Base-by-base conservation (phyloP, 2,329 filamentous ascomycete species). In the Oidium heveae region DNA sequence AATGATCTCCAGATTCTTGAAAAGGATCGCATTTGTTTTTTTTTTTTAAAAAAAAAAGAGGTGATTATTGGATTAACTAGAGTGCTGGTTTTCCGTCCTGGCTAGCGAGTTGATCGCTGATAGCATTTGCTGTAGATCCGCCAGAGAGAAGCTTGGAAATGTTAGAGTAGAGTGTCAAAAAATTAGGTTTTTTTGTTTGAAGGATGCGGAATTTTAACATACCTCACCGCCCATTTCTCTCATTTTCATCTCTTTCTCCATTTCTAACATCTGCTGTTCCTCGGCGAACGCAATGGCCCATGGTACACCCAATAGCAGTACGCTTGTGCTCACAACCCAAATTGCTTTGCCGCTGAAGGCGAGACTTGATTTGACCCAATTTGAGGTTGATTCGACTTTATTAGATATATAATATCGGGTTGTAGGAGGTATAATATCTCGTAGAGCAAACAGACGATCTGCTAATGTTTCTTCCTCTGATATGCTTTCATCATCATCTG, bases 221-320 rank as follows among this genome's bases (percentile, higher is more conserved):
- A 82, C 78, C 73, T 94, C 86, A 66, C 84, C 82, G 59, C 86
- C 86, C 65, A 84, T 79, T 76, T 94, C 86, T 68, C 91, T 84
- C 86, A 94, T 91, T 69, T 84, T 81, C 77, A 88, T 87, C 73
- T 95, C 89, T 69, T 87, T 80, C 79, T 98, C 91, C 86, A 95
- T 93, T 73, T 94, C 89, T 60, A 89, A 75, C 67, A 94, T 80
- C 73, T 94, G 86, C 75, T 95, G 87, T 74, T 98, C 91, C 74
- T 98, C 91, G 59, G 84, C 81, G 67, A 87, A 89, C 56, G 87
- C 89, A 61, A 98, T 74, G 56, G 87, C 88, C 74, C 87, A 96
- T 55, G 91, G 91, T 53, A 96, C 86, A 62, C 87, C 88, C 59
- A 96, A 71, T 66, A 98, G 73, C 65, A 98, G 76, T 57, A 86